Conservation (phyloP, 2,329 filamentous ascomycete species). For the Lomentospora prolificans region DNA sequence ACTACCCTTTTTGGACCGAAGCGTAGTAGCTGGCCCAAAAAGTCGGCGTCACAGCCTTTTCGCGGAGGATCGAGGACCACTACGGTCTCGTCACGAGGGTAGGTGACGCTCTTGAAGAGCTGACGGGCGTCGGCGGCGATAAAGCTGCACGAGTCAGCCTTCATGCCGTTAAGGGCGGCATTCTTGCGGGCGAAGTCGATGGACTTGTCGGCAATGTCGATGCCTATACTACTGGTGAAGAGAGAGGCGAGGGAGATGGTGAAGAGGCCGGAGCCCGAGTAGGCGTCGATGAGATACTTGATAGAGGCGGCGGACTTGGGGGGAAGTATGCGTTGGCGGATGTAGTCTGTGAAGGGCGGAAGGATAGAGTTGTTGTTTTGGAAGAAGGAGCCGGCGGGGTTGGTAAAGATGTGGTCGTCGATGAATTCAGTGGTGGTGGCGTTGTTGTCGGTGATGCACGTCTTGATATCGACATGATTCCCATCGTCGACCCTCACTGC, state of each 20-base stretch:
- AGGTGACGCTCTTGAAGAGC: conserved; percentile 68
- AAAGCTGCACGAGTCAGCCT: conserved; percentile 62
- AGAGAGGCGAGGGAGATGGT: conserved; percentile 82
- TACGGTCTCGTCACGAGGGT: conserved; percentile 70
- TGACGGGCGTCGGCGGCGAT: conserved; percentile 78
- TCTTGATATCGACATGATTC: conserved; percentile 66
- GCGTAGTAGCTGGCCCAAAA: conserved; percentile 67
- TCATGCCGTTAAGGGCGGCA: conserved; percentile 64
- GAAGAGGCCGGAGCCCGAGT: conserved; percentile 95
- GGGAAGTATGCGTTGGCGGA: conserved; percentile 67
- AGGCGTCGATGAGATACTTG: conserved; percentile 90
- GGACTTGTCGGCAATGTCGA: conserved; percentile 74
- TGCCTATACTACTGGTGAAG: conserved; percentile 77
- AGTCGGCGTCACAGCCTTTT: conserved; percentile 84
- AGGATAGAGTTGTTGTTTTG: conserved; percentile 99
- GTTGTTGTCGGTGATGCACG: conserved; percentile 80
- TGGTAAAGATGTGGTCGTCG: conserved; percentile 74
- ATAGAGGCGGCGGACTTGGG: conserved; percentile 34
- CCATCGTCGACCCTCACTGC: conserved; percentile 40
- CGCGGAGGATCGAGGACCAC: conserved; percentile 96
- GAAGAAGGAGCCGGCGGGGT: conserved; percentile 91
- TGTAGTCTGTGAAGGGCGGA: conserved; percentile 73
- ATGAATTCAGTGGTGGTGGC: conserved; percentile 80
- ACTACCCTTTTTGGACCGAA: conserved; percentile 74
- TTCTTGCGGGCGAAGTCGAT: conserved; percentile 74